Percentiles rank a stretch among this genome's conserved stretches.
These are phyloP conservation scores for Candida glaebosa DNA, from an alignment of 805 yeast species.

Conservation along the genomic window DNA sequence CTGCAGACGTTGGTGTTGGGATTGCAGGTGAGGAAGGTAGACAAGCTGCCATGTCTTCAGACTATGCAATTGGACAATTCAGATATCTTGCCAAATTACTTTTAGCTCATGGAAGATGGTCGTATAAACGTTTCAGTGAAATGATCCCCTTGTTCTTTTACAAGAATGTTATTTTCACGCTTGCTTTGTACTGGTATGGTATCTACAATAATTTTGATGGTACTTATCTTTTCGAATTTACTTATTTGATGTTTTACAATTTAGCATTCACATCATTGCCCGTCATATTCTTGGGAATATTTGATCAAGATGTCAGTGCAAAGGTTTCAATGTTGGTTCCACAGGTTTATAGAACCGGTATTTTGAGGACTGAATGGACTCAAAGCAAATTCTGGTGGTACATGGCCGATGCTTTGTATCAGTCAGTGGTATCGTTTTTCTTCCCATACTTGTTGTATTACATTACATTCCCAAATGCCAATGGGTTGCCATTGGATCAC, in stretches of 20 bases:
- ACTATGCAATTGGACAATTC: constrained; percentile 82
- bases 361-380: constrained; percentile 68
- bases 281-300: constrained; percentile 70
- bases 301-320: constrained; percentile 78
- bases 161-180: constrained; percentile 71
- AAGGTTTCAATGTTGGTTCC: constrained; percentile 70
- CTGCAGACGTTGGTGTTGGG: constrained; percentile 86
- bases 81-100: constrained; percentile 64
- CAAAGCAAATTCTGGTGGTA: constrained; percentile 66
- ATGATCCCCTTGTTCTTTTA: constrained; percentile 82
- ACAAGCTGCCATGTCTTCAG: constrained; percentile 86
- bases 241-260: constrained; percentile 76
- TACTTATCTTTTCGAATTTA: constrained; percentile 71
- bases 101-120: constrained; percentile 84
- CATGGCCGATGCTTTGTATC: constrained; percentile 75
- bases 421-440: constrained; percentile 67
- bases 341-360: constrained; percentile 71
- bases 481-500: constrained; percentile 63
- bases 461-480: constrained; percentile 28
- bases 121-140: constrained; percentile 75
- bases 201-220: constrained; percentile 75
- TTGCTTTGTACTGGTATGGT: constrained; percentile 80
- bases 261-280: constrained; percentile 83
- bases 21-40: constrained; percentile 91
- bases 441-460: constrained; percentile 58